Base-by-base conservation (phyloP, 2,329 filamentous ascomycete genomes). In the Colletotrichum chrysophilum region DNA sequence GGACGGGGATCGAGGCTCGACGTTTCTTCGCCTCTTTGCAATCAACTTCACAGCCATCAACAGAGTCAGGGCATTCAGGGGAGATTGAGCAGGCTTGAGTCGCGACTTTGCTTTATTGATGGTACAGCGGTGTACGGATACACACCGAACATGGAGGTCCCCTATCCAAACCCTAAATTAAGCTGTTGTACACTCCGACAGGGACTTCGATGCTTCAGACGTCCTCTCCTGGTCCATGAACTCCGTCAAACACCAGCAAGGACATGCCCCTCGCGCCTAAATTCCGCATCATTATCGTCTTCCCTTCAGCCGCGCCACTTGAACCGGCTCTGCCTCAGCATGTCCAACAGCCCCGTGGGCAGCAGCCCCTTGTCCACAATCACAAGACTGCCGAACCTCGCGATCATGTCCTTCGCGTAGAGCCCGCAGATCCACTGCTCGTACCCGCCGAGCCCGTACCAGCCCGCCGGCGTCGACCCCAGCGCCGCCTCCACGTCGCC, bases 331-430 rank as follows among this genome's bases (percentile, higher is more conserved):
- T 79, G 82, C 78, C 81, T 78, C 77, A 87, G 76, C 77, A 86
- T 81, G 72, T 80, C 80, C 62, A 87, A 81, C 78, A 87, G 78
- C 5, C 85, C 85, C 78, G 84, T 83, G 9, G 86, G 86, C 73
- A 88, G 76, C 66, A 87, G 69, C 3, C 84, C 84, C 61, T 81
- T 79, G 74, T 87, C 84, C 5, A 86, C 85, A 65, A 87, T 80
- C 34, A 81, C 80, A 69, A 86, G 71, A 2, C 85, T 84, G 0
- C 86, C 86, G 81, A 87, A 87, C 48, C 79, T 80, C 70, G 82
- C 79, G 61, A 82, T 82, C 80, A 87, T 82, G 71, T 86, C 85
- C 18, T 80, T 78, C 0, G 80, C 83, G 80, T 87, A 86, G 30
- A 87, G 77, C 70, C 80, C 78, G 61, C 80, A 80, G 12, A 85